Percentiles rank a stretch among this genome's conserved stretches.
Evolutionary conservation across 1,284 basidiomycete genomes (phyloP).

Genomic region (Marasmius oreades): DNA sequence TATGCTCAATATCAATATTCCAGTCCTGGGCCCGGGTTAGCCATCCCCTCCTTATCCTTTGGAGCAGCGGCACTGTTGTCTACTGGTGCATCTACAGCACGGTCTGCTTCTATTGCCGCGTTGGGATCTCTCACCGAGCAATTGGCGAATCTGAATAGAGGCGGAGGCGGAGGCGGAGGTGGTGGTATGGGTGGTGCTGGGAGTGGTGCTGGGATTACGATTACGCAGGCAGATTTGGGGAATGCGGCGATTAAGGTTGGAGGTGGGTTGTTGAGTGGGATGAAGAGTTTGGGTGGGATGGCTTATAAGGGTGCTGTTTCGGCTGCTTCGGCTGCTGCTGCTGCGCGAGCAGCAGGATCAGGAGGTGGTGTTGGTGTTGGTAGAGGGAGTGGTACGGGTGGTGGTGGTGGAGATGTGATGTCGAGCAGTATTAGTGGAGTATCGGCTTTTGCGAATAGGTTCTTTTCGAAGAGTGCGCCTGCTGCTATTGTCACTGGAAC

Average conservation of each 20-base stretch:
- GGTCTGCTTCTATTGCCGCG: constrained; percentile 18
- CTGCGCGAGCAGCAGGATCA: constrained; percentile 15
- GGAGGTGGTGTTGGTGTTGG: too few species aligned
- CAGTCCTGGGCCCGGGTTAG: too few species aligned
- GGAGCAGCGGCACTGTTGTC: constrained; percentile 16
- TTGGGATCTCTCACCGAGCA: constrained; percentile 18
- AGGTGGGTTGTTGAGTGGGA: constrained; percentile 57
- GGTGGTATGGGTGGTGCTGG: constrained; percentile 8
- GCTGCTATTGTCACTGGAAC: constrained; percentile 29
- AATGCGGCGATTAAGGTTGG: constrained; percentile 56
- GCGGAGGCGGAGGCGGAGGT: constrained; percentile 18
- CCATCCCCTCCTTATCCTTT: constrained; percentile 16
- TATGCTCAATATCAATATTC: background rate
- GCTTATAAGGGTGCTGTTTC: constrained; percentile 50
- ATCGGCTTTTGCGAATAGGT: constrained; percentile 26
- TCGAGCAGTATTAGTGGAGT: constrained; percentile 1
- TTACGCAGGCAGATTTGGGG: constrained; percentile 46
- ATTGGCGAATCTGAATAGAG: constrained; percentile 8
- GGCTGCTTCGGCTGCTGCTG: constrained; percentile 3
- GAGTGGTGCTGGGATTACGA: too few species aligned
- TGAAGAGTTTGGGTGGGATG: constrained; percentile 62
- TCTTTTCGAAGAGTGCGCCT: constrained; percentile 67
- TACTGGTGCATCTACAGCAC: constrained; percentile 22
- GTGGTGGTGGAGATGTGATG: constrained; percentile 9
- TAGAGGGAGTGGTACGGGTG: constrained; percentile 19